Conservation (phyloP, 2,329 filamentous ascomycete genomes). For the Botrytis elliptica region DNA sequence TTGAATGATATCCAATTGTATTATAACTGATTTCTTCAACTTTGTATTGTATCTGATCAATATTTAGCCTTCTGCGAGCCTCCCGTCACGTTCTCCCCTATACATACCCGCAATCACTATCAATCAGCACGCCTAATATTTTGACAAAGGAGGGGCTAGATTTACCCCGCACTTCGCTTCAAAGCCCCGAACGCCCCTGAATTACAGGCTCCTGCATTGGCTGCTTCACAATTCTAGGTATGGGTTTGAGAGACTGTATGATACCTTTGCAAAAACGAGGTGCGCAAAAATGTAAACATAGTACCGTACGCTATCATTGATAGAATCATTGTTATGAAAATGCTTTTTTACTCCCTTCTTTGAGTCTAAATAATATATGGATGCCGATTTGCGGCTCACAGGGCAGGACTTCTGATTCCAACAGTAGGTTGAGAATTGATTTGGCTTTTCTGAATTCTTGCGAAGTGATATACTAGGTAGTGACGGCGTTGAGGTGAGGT, state of each 20-base stretch:
- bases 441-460: background rate
- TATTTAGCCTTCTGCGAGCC: accelerated
- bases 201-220: background rate
- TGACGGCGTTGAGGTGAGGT: background rate
- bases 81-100: background rate
- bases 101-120: background rate
- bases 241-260: background rate
- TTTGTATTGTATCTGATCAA: background rate
- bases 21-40: background rate
- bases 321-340: background rate
- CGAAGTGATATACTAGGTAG: background rate
- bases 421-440: background rate
- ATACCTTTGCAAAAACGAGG: background rate
- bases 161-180: background rate
- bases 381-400: background rate
- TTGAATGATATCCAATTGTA: background rate
- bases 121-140: background rate
- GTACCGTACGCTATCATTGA: background rate
- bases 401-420: background rate
- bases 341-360: background rate
- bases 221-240: background rate
- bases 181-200: background rate
- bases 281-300: background rate
- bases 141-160: background rate
- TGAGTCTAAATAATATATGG: background rate